phyloP scores from a whole-genome alignment of 2,329 filamentous ascomycete species.

The Ceratocystis papillata region DNA sequence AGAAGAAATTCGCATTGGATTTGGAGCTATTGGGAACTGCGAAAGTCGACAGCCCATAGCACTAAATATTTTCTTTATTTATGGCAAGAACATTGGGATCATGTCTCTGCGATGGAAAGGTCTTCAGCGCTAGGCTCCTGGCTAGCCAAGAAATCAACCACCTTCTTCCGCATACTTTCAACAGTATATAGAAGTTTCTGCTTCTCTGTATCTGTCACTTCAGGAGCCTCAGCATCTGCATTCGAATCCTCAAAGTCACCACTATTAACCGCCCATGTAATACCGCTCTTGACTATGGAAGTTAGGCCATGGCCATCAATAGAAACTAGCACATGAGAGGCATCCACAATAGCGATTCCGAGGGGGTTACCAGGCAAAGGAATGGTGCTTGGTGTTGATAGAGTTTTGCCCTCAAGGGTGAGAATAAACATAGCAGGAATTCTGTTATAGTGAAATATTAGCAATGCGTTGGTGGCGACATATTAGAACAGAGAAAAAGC shows the following conservation, averaged over 20 bases:
- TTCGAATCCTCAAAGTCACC: conserved; percentile 25
- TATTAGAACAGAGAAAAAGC: conserved; percentile 7
- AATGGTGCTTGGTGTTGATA: conserved; percentile 38
- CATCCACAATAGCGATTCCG: conserved; percentile 32
- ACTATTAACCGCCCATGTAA: conserved; percentile 5
- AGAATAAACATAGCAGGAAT: conserved; percentile 57
- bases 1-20: no score
- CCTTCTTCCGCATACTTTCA: conserved; percentile 40
- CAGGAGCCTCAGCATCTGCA: conserved; percentile 28
- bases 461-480: background rate
- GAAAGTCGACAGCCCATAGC: no score
- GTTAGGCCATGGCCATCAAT: conserved; percentile 25
- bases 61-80: no score
- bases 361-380: conserved; percentile 26
- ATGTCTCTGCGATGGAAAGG: background rate
- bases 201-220: conserved; percentile 34
- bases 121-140: conserved; percentile 25
- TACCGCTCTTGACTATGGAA: conserved; percentile 21
- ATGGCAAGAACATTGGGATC: background rate
- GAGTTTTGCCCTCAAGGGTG: conserved; percentile 43
- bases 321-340: conserved; percentile 33
- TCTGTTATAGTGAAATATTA: conserved; percentile 31
- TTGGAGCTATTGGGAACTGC: no score
- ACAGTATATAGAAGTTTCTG: conserved; percentile 38
- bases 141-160: conserved; percentile 26